These are phyloP conservation scores for Suillus ampliporus DNA, from an alignment of 768 basidiomycete species.

Conservation along the genomic window DNA sequence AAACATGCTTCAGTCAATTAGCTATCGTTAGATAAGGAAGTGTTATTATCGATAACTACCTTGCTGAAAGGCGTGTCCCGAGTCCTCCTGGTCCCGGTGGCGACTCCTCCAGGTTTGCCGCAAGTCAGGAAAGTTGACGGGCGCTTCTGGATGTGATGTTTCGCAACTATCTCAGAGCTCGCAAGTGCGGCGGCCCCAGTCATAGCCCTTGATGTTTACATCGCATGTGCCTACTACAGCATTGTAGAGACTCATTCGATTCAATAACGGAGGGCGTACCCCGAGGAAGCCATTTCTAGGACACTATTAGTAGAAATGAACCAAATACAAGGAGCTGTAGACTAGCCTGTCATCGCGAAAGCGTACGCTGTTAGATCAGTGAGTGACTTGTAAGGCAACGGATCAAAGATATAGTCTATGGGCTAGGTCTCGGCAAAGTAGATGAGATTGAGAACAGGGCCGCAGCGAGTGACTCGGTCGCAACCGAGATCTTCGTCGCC, in stretches of 20 bases:
- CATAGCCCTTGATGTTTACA: too few species aligned
- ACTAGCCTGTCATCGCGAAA: neutral
- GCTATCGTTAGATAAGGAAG: too few species aligned
- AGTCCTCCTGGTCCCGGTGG: too few species aligned
- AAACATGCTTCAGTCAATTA: neutral
- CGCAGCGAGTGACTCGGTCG: too few species aligned
- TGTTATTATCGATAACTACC: neutral
- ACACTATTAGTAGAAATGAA: neutral
- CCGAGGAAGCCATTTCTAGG: neutral
- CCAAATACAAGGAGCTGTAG: neutral
- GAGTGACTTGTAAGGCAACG: neutral
- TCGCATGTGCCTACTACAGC: neutral
- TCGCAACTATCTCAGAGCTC: too few species aligned
- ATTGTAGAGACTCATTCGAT: neutral
- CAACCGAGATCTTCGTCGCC: neutral
- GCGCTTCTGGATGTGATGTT: too few species aligned
- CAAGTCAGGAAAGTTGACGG: too few species aligned
- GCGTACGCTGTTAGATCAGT: neutral
- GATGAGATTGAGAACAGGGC: neutral
- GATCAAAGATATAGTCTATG: neutral
- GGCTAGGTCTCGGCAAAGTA: neutral
- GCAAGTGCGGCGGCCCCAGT: too few species aligned
- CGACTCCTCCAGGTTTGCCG: too few species aligned
- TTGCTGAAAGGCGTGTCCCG: neutral
- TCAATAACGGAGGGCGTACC: neutral